phyloP scores from a whole-genome alignment of 1,284 basidiomycete genomes.

The Rhizoctonia solani region DNA sequence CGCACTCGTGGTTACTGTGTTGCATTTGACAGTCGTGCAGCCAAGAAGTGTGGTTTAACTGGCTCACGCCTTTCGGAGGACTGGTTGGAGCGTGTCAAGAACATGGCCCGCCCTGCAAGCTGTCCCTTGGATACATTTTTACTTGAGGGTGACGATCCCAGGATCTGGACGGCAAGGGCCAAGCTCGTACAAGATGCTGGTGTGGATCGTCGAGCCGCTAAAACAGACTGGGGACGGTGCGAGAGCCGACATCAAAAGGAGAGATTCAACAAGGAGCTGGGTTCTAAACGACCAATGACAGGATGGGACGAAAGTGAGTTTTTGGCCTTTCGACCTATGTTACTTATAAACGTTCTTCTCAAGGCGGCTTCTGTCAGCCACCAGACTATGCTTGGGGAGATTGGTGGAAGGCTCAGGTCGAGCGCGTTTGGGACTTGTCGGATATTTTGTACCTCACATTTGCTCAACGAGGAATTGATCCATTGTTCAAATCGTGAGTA shows the following conservation, averaged over 20 bases:
- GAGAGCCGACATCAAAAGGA: conserved; percentile 90
- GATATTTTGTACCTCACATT: conserved; percentile 87
- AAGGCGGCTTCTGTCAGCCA: conserved; percentile 82
- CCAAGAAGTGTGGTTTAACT: conserved; percentile 46
- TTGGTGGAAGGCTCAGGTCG: conserved; percentile 89
- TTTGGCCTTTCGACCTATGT: conserved; percentile 8
- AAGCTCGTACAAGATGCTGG: conserved; percentile 74
- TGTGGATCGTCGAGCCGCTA: conserved; percentile 64
- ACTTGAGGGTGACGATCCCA: conserved; percentile 86
- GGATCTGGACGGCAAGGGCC: conserved; percentile 86
- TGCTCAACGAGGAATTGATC: conserved; percentile 78
- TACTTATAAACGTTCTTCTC: background rate
- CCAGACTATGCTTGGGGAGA: conserved; percentile 94
- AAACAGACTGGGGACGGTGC: conserved; percentile 90
- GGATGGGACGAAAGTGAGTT: conserved; percentile 86
- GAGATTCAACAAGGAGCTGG: conserved; percentile 80
- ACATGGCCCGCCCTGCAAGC: conserved; percentile 81
- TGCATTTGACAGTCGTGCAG: conserved; percentile 59
- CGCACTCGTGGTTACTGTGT: conserved; percentile 87
- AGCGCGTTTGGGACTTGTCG: conserved; percentile 92
- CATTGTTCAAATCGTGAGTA: conserved; percentile 81
- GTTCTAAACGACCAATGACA: conserved; percentile 83
- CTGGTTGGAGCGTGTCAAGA: conserved; percentile 72
- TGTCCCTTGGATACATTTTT: conserved; percentile 90
- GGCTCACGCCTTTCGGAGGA: conserved; percentile 62